A percentile compares a stretch with the other conserved stretches of the same genome.
phyloP scores from a whole-genome alignment of 2,329 filamentous ascomycete genomes.

The Talaromyces sp. region DNA sequence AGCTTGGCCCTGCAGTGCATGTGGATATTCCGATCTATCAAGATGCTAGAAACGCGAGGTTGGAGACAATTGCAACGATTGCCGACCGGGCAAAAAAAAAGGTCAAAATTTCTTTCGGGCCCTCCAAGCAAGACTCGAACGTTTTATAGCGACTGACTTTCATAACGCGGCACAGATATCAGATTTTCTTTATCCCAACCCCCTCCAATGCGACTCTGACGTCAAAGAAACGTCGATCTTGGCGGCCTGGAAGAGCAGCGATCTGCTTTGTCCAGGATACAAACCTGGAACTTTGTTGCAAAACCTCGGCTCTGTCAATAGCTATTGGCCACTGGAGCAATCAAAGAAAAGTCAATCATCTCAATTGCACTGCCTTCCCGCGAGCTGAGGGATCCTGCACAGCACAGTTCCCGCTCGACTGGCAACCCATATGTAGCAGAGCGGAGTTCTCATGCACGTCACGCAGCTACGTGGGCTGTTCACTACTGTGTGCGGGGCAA shows the following conservation, averaged over 20 bases:
- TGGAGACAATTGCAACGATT: too few relatives aligned
- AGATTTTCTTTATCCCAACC: constrained; percentile 8
- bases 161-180: background rate
- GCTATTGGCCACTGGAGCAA: background rate
- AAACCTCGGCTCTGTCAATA: background rate
- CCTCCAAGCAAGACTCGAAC: too few relatives aligned
- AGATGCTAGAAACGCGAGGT: too few relatives aligned
- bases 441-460: background rate
- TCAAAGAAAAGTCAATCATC: background rate
- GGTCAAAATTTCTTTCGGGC: too few relatives aligned
- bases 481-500: background rate
- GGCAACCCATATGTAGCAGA: background rate
- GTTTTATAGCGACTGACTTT: too few relatives aligned
- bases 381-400: background rate
- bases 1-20: too few relatives aligned
- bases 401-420: background rate
- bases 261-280: constrained; percentile 9
- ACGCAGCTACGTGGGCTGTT: too few relatives aligned
- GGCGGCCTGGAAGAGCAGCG: constrained; percentile 18
- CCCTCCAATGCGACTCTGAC: constrained; percentile 23
- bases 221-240: constrained; percentile 20
- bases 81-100: too few relatives aligned
- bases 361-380: background rate
- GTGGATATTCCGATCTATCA: too few relatives aligned
- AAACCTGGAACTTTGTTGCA: constrained; percentile 12